These are phyloP conservation scores for Lenzites betulinus DNA, from an alignment of 768 basidiomycete species.

Conservation along the genomic window DNA sequence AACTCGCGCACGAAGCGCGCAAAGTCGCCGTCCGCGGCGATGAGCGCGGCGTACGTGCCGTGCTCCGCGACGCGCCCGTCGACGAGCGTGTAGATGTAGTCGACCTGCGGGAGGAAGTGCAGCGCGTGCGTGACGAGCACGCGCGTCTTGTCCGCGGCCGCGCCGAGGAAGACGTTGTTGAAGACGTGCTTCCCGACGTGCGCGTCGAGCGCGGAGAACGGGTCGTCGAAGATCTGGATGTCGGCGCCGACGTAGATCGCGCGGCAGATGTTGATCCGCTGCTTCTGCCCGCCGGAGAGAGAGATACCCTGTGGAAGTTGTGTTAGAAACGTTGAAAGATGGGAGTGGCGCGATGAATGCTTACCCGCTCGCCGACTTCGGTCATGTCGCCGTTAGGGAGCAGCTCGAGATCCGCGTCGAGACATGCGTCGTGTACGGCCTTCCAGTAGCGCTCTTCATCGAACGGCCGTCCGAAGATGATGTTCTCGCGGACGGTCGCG, in stretches of 20 bases:
- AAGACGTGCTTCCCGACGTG: conserved; percentile 90
- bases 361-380: conserved; percentile 69
- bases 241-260: conserved; percentile 86
- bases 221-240: conserved; percentile 89
- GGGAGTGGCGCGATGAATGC: conserved; percentile 40
- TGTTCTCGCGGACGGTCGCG: conserved; percentile 85
- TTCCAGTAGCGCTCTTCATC: conserved; percentile 84
- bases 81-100: conserved; percentile 79
- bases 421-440: conserved; percentile 72
- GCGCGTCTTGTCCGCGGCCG: conserved; percentile 68
- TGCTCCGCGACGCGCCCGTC: conserved; percentile 79
- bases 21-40: conserved; percentile 65
- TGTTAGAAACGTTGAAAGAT: not conserved
- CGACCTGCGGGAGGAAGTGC: conserved; percentile 86
- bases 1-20: conserved; percentile 75
- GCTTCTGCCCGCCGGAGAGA: conserved; percentile 80
- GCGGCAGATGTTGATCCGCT: conserved; percentile 84
- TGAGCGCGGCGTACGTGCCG: conserved; percentile 77
- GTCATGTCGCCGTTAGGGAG: conserved; percentile 53
- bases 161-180: conserved; percentile 75
- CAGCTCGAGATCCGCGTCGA: conserved; percentile 51
- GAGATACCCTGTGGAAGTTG: conserved; percentile 66
- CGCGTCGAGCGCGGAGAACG: conserved; percentile 88
- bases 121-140: conserved; percentile 91
- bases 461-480: conserved; percentile 84